Percentiles rank a stretch among this genome's conserved stretches.
Conservation (phyloP, 257 asterid species). For the Ballota nigra region DNA sequence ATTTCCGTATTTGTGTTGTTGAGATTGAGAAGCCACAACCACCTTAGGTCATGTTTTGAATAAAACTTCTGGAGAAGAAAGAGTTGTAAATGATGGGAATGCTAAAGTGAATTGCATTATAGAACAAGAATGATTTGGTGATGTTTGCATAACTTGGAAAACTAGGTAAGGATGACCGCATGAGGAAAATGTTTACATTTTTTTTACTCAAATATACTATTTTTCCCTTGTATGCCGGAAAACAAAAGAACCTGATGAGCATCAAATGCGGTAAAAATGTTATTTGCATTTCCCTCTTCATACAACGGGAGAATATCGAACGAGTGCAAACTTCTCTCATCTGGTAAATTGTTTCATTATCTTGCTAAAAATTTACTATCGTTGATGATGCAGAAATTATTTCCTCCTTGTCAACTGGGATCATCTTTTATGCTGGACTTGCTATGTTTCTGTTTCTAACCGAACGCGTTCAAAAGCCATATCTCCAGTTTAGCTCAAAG, state of each 20-base stretch:
- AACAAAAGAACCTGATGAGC: neutral
- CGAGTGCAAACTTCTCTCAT: neutral
- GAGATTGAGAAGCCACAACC: neutral
- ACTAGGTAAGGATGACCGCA: neutral
- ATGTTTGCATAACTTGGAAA: neutral
- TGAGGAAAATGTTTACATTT: neutral
- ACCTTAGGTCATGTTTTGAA: neutral
- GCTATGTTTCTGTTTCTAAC: constrained; percentile 61
- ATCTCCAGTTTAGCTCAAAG: constrained; percentile 76
- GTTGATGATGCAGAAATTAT: constrained; percentile 62
- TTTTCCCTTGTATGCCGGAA: neutral
- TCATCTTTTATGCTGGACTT: constrained; percentile 70
- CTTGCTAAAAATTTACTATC: neutral
- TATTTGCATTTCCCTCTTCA: neutral
- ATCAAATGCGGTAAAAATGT: neutral
- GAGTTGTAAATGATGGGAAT: constrained; percentile 6
- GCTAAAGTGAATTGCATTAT: neutral
- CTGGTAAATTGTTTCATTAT: neutral
- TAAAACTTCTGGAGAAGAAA: neutral
- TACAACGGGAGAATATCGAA: neutral
- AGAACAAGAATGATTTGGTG: neutral
- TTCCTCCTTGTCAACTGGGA: constrained; percentile 51
- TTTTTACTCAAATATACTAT: neutral
- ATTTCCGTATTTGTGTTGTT: neutral
- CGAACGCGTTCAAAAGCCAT: constrained; percentile 74